These are phyloP conservation scores for Gastrolobium villosum DNA, from an alignment of 306 rosid genomes.

Conservation along the genomic window DNA sequence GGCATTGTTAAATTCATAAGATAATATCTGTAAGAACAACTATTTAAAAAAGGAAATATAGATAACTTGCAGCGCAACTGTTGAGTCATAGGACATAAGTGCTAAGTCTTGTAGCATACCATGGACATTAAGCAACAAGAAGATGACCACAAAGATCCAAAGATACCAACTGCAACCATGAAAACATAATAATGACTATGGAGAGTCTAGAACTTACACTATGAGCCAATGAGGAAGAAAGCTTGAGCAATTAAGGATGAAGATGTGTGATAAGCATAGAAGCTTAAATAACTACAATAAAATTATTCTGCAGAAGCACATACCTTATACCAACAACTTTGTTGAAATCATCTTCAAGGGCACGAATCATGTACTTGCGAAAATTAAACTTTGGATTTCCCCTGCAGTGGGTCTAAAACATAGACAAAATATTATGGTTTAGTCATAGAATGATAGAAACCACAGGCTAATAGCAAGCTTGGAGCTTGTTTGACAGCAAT, in stretches of 20 bases:
- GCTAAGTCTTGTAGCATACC: conserved; percentile 49
- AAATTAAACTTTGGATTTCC: conserved; percentile 81
- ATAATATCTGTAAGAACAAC: background rate
- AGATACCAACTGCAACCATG: conserved; percentile 74
- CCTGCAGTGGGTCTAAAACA: conserved; percentile 80
- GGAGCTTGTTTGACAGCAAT: conserved; percentile 2
- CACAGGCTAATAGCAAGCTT: background rate
- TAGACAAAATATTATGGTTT: conserved; percentile 7
- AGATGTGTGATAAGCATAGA: conserved; percentile 31
- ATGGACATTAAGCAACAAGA: conserved; percentile 69
- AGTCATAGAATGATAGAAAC: background rate
- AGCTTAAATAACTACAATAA: background rate
- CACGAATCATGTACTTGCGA: conserved; percentile 86
- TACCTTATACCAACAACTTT: conserved; percentile 93
- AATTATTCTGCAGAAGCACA: conserved; percentile 41
- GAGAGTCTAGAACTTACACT: conserved; percentile 9
- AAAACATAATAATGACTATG: conserved; percentile 29
- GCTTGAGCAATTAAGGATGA: conserved; percentile 12
- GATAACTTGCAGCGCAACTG: background rate
- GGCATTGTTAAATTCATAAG: background rate
- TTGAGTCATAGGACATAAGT: conserved; percentile 2
- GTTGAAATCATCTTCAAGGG: conserved; percentile 94
- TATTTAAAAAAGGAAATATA: background rate
- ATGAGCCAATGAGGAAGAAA: background rate
- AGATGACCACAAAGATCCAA: conserved; percentile 77